Percentiles rank a stretch among this genome's conserved stretches.
Conservation (phyloP, 345 rosid genomes). For the Erysimum cheiranthoides region DNA sequence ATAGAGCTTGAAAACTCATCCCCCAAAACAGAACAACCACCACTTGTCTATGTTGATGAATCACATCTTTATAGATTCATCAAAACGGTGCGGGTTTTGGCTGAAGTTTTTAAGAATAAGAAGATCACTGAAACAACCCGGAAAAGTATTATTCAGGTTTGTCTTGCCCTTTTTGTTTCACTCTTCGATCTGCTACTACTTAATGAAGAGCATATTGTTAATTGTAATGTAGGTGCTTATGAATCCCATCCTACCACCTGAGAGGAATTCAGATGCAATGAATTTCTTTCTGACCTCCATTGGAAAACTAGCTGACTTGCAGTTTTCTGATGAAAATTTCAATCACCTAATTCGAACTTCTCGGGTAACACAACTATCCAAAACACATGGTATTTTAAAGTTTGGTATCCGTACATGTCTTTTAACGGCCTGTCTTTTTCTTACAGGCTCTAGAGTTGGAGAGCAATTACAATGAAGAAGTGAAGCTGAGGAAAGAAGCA, state of each 20-base stretch:
- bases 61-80: constrained; percentile 16
- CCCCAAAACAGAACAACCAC: background rate
- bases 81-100: constrained; percentile 29
- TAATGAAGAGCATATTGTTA: background rate
- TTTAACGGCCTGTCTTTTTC: background rate
- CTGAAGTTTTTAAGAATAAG: constrained; percentile 17
- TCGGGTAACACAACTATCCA: constrained; percentile 8
- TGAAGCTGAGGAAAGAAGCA: constrained; percentile 38
- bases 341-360: constrained; percentile 10
- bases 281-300: constrained; percentile 18
- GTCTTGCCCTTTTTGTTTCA: background rate
- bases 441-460: constrained; percentile 47
- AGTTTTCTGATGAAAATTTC: constrained; percentile 26
- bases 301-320: constrained; percentile 12
- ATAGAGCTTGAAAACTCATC: constrained; percentile 20
- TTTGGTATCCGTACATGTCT: background rate
- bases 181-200: background rate
- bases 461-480: constrained; percentile 38
- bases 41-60: constrained; percentile 19
- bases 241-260: constrained; percentile 38
- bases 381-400: background rate
- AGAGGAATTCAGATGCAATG: constrained; percentile 32
- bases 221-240: constrained; percentile 35
- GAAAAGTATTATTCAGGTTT: constrained; percentile 31
- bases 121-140: constrained; percentile 12